Evolutionary conservation across 177 flowering plant species (phyloP), one percentile per base, ranked within the genome.

Genomic region (Vitis hybrid): DNA sequence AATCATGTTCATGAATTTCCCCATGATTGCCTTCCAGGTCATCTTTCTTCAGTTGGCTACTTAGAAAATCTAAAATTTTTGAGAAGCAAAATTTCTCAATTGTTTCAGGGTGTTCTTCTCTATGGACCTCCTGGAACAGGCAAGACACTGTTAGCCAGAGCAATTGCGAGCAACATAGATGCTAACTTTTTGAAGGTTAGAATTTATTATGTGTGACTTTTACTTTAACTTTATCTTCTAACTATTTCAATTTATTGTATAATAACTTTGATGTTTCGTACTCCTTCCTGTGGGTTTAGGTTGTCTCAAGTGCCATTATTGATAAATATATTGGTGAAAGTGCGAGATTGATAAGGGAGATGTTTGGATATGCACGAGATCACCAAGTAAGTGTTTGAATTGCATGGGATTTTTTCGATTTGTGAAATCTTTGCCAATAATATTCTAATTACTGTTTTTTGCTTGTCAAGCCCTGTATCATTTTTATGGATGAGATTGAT

Each of bases 401-500:
- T 32, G 4, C 40, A 32, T 32, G 2, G 40, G 40, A 32, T 32
- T 5, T 32, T 32, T 32, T 32, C 40, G 2, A 32, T 32, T 32
- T 32, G 4, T 32, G 40, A 32, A 32, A 32, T 3, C 40, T 2
- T 32, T 32, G 40, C 40, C 40, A 32, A 32, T 32, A 32, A 32
- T 6, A 11, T 40, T 4, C 10, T 19, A 5, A 26, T 13, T 59
- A 12, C 10, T 13, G 11, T 18, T 17, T 77, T 66, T 54, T 68
- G 1, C 45, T 56, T 82, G 17, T 78, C 56, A 13, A 94, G 98
- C 99, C 98, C 5, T 95, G 99, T 84, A 95, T 95, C 76, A 95
- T 93, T 60, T 95, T 95, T 78, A 95, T 95, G 97, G 97, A 93
- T 81, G 98, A 95, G 78, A 93, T 95, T 67, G 99, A 95, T 88